Evolutionary conservation across 805 yeast species (phyloP).

Genomic region (Ogataea ramenticola): DNA sequence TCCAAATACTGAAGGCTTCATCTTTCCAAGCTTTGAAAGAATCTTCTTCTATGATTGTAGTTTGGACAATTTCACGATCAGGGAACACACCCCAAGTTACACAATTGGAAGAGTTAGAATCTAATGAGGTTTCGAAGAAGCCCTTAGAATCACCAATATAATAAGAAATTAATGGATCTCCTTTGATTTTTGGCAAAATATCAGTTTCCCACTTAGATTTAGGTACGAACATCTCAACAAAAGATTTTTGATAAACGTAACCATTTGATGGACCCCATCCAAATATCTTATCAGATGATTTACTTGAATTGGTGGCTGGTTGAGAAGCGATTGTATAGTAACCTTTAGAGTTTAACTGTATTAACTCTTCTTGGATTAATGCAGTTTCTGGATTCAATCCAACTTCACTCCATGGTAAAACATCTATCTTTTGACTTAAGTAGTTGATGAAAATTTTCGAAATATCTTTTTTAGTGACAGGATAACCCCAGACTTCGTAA

Average conservation of each 20-base stretch:
- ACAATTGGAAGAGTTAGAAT: conserved; percentile 55
- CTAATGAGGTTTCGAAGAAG: conserved; percentile 53
- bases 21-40: conserved; percentile 95
- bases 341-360: conserved; percentile 66
- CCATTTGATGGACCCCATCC: conserved; percentile 99
- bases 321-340: conserved; percentile 90
- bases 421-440: conserved; percentile 65
- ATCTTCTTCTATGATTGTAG: conserved; percentile 87
- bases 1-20: conserved; percentile 88
- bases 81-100: conserved; percentile 99
- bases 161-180: conserved; percentile 53
- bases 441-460: conserved; percentile 63
- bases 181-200: conserved; percentile 45
- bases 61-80: conserved; percentile 79
- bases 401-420: conserved; percentile 88
- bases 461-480: conserved; percentile 52
- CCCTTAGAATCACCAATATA: conserved; percentile 64
- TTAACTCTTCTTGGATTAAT: conserved; percentile 83
- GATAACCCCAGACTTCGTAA: conserved; percentile 72
- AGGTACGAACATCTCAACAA: conserved; percentile 83
- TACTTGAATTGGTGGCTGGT: conserved; percentile 81
- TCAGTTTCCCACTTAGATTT: conserved; percentile 57
- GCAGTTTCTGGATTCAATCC: conserved; percentile 87
- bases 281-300: conserved; percentile 75
- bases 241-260: conserved; percentile 83